Evolutionary conservation across 805 yeast species (phyloP), one percentile per base, ranked within the genome.

Genomic region (Saccharomycopsis sp.): DNA sequence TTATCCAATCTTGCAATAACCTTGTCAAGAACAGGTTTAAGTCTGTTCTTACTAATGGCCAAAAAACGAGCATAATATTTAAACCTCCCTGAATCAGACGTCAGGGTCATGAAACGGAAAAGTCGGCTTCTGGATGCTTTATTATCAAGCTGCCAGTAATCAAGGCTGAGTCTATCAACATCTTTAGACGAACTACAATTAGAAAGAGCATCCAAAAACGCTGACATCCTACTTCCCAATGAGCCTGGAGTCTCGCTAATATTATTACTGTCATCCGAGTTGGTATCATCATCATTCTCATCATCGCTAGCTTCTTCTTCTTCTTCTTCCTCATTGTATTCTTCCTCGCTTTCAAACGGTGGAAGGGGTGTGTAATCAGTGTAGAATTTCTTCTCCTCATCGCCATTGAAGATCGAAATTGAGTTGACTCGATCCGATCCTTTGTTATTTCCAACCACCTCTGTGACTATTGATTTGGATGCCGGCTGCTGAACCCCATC

Each of bases 51-150:
- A 64, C 84, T 80, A 12, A 83, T 77, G n/a, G 86, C 86, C 25
- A 90, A 70, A 67, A 91, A 87, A 56, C 96, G 76, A 0, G 87
- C 81, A 68, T 80, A 86, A 52, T 78, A 74, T 58, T 73, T 77
- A 29, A 79, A 70, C 61, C 74, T 76, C 41, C 76, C 72, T 64
- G 79, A 67, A 59, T 80, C 79, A 52, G 74, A 69, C 53, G 78
- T 72, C 22, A 80, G 81, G 3, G 76, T 70, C 57, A 89, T 79
- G 66, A 82, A 82, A 56, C 78, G 79, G 54, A 81, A 66, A 5
- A 91, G 67, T 63, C 89, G 75, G 62, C 82, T 80, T 53, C 77
- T 79, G 0, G 96, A 83, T 0, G 94, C 91, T 68, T 86, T 89
- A 66, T 87, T 88, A 67, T 85, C 80, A 23, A 89, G 70, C 7